Evolutionary conservation across 1,284 basidiomycete genomes (phyloP), one percentile per base, ranked within the genome.

Genomic region (Ceratobasidium sp.): DNA sequence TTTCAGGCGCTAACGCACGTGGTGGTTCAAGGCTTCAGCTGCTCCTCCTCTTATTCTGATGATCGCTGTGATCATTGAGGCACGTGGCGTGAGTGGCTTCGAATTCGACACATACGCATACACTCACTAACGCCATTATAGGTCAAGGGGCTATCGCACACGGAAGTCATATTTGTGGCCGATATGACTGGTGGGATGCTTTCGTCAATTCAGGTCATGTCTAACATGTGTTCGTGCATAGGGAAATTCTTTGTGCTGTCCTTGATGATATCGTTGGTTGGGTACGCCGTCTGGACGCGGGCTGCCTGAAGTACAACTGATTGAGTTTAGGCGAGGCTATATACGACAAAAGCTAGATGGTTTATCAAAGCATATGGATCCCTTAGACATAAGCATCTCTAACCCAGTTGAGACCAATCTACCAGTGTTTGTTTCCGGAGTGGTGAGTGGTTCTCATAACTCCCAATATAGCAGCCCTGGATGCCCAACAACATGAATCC

Each of bases 231-330:
- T n/a, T 45, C 45, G 14, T 21, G 28, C 43, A 2, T 14, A 64
- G 61, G 30, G 16, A 64, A 64, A 21, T 32, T 48, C 28, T 64
- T 64, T 32, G 8, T 64, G 18, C 14, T 64, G 9, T 64, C 61
- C 26, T 50, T 64, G 23, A 64, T 64, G 61, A 50, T 64, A 16
- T 48, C 45, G 14, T 23, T 64, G 18, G 39, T 52, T 34, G 61
- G 61, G 61, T 64, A 10, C n/a, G 61, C 26, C 23, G 2, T 14
- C 32, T 48, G 2, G 16, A 8, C 4, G 45, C 30, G 45, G 5
- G 16, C 50, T 3, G 2, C 16, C 9, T 12, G n/a, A n/a, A 3
- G 30, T 32, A 10, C 26, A 34, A 5, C 30, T 64, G 1, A 50
- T 3, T 16, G 14, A 18, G 2, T 43, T 18, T 16, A 50, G 61